A percentile compares a stretch with the other conserved stretches of the same genome.
These are phyloP conservation scores for Hibiscus mutabilis DNA, from an alignment of 345 rosid species.

Conservation along the genomic window DNA sequence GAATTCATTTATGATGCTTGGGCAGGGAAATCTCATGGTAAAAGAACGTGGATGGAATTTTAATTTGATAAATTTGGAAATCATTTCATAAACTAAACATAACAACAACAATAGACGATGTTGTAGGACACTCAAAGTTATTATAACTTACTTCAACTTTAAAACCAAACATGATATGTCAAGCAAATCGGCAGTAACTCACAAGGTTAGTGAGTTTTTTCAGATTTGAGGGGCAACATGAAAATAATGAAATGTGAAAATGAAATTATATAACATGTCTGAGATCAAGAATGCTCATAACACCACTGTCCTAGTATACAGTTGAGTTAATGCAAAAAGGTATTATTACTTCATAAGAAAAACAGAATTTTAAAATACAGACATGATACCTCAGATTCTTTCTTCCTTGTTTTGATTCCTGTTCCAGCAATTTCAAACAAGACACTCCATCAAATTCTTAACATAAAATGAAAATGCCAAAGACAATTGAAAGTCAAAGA, in stretches of 20 bases:
- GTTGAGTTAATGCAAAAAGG: background rate
- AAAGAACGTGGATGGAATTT: background rate
- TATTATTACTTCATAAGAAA: slow-evolving; percentile 3
- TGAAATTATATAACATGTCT: background rate
- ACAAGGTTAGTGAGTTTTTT: background rate
- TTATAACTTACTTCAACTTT: background rate
- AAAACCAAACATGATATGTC: background rate
- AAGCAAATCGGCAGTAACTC: background rate
- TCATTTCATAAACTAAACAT: background rate
- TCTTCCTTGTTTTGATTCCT: slow-evolving; percentile 24
- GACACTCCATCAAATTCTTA: background rate
- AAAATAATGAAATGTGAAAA: background rate
- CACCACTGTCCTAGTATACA: background rate
- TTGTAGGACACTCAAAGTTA: background rate
- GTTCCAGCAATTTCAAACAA: slow-evolving; percentile 24
- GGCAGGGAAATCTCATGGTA: background rate
- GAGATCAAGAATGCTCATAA: background rate
- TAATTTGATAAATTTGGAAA: background rate
- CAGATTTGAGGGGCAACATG: background rate
- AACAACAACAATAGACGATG: background rate
- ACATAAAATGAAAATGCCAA: background rate
- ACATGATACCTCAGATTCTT: slow-evolving; percentile 27
- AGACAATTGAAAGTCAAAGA: background rate
- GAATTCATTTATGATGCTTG: background rate
- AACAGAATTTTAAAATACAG: background rate